Evolutionary conservation across 169 alveolate species (phyloP), one percentile per base, ranked within the genome.

Genomic region (Cryptosporidium xiaoi): DNA sequence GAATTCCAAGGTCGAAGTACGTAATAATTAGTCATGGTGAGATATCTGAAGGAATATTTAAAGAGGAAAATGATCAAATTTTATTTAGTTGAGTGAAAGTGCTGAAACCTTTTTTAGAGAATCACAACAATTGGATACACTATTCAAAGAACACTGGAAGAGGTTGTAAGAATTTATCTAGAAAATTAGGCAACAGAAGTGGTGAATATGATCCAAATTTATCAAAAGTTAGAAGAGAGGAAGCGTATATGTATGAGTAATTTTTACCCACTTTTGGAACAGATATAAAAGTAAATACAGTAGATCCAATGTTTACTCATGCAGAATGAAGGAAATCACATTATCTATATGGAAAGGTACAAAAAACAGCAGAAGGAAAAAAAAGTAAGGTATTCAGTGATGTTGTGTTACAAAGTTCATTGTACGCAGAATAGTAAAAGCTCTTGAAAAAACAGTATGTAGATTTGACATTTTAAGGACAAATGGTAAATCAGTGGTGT

Each of bases 241-340:
- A 97, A n/a, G 91, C 93, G 27, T 97, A 95, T 90, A 92, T 97
- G 15, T 97, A 97, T 90, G 98, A 96, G 89, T 97, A 95, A 82
- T 98, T 97, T 90, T 90, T 98, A 82, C 95, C 97, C 50, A 96
- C 99, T 0, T 96, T 96, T 90, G 99, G 99, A 18, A 97, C 98
- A 64, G 99, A 98, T 84, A 97, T 98, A 53, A 98, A 98, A 92
- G 99, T 97, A 1, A 97, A 97, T 90, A 96, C 99, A 0, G 99
- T 98, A 20, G 99, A 99, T 2, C 95, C 95, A 24, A 95, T 96
- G 92, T 97, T 96, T 91, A 98, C 99, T 10, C 99, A 98, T 90
- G 99, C 99, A 0, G 99, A 98, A 91, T 99, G 99, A 5, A 92
- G 99, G 64, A 98, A 97, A 84, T 93, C 98, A 71, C 99, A 99